Evolutionary conservation across 2,329 filamentous ascomycete genomes (phyloP).

Genomic region (Aspergillus carbonarius): DNA sequence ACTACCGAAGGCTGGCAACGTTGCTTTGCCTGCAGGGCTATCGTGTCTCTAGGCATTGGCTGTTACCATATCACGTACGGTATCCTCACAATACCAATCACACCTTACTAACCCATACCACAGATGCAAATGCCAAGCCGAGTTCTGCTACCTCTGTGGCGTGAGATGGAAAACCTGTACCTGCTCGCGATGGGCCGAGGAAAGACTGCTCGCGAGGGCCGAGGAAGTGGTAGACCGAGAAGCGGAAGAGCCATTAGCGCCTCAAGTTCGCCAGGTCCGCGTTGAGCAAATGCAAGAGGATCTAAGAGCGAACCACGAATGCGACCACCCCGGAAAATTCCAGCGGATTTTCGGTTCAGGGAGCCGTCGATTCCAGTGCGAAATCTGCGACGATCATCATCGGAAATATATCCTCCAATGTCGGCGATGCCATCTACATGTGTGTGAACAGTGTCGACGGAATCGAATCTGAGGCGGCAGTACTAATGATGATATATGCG

Average conservation of each 20-base stretch:
- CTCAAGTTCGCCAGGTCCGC: background rate
- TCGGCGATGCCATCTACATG: background rate
- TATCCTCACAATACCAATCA: background rate
- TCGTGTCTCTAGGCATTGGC: conserved; percentile 1
- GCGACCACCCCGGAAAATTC: background rate
- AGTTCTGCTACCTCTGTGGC: conserved; percentile 10
- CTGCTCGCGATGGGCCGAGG: background rate
- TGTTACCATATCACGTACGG: conserved; percentile 11
- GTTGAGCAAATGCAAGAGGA: background rate
- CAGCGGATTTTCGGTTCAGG: background rate
- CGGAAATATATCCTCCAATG: conserved; percentile 3
- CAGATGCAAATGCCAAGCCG: conserved; percentile 9
- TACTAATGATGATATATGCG: too few relatives aligned
- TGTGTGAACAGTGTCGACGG: background rate
- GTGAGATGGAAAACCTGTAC: background rate
- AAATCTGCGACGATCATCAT: background rate
- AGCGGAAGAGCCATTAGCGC: background rate
- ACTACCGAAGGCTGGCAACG: background rate
- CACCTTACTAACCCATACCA: background rate
- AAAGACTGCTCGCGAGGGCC: background rate
- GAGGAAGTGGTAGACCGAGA: background rate
- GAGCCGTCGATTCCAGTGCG: background rate
- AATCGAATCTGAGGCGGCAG: background rate
- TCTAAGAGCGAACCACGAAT: background rate
- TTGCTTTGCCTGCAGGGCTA: background rate